A percentile compares a stretch with the other conserved stretches of the same genome.
Evolutionary conservation across 257 asterid species (phyloP).

Genomic region (Jacaranda mimosifolia): DNA sequence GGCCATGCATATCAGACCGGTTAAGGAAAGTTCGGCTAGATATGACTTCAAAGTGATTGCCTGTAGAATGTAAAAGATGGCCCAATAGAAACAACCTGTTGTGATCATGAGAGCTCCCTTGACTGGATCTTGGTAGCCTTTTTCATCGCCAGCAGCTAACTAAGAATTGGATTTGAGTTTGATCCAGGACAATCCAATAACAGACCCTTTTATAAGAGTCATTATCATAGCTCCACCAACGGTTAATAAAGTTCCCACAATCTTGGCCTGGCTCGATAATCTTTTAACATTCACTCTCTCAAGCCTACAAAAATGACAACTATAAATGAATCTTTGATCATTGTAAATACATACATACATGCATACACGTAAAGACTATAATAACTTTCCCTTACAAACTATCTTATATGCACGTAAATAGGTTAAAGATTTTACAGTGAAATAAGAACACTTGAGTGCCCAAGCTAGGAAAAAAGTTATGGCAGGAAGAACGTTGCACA

Average conservation of each 20-base stretch:
- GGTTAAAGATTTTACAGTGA: not conserved
- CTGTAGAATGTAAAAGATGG: constrained; percentile 72
- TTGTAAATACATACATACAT: too few species aligned
- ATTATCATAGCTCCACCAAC: constrained; percentile 84
- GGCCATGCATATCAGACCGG: constrained; percentile 50
- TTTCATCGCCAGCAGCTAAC: not conserved
- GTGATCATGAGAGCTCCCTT: constrained; percentile 68
- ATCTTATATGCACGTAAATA: too few species aligned
- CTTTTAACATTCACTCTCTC: constrained; percentile 59
- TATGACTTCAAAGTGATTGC: constrained; percentile 63
- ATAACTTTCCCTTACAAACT: too few species aligned
- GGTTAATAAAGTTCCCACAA: constrained; percentile 67
- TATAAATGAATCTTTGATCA: not conserved
- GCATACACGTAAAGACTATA: too few species aligned
- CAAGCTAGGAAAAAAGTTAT: constrained; percentile 79
- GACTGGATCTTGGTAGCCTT: constrained; percentile 46
- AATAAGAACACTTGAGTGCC: constrained; percentile 57
- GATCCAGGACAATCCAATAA: constrained; percentile 68
- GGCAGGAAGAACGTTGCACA: constrained; percentile 82
- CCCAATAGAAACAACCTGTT: constrained; percentile 70
- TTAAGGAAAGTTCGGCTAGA: constrained; percentile 67
- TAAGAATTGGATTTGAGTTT: constrained; percentile 32
- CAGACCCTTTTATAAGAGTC: constrained; percentile 68
- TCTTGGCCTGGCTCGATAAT: constrained; percentile 62
- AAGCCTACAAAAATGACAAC: constrained; percentile 46